Base-by-base conservation (phyloP, 2,329 filamentous ascomycete species). In the Ophiostoma novo-ulmi region DNA sequence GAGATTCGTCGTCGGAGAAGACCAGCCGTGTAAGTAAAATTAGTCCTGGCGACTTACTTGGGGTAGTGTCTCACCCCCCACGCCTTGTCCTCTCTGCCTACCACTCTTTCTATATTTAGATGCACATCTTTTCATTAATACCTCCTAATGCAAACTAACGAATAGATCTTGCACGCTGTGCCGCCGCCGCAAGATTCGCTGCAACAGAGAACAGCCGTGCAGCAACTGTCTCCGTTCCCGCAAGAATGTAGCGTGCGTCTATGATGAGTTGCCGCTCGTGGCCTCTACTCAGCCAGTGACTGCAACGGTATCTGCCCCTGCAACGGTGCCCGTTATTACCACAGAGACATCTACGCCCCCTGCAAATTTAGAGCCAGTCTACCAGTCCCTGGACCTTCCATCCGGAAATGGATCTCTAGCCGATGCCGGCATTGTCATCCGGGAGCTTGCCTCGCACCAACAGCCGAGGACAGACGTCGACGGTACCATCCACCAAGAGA, bases 101-200 rank as follows among this genome's bases (percentile, higher is more conserved):
- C n/a, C 1, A 8, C 14, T 3, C 11, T 44, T 44, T 17, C 1
- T 44, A 17, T 44, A 13, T 44, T 14, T 44, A 13, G 3, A 31
- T 31, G 31, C 3, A 31, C 31, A 31, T 31, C 31, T 31, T 31
- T 44, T 44, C 1, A 17, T 44, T 14, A n/a, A n/a, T 44, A 14
- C 14, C 2, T 44, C 11, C 11, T 8, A 13, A 13, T 58, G 7
- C 8, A 58, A 14, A 10, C n/a, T 58, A 58, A 58, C 52, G 7
- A 11, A 58, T 3, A 74, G 73, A 20, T 72, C 70, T 31, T 73
- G 70, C 64, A 68, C 63, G 10, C 76, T 80, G 1, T 83, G 82
- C 72, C 75, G 81, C 20, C 77, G 75, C 31, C 80, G 82, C 63
- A 83, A 83, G 72, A 78, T 82, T 13, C 77, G 78, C 20, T 83